Evolutionary conservation across 108 stramenopile genomes (phyloP), one percentile per base, ranked within the genome.

Genomic region (Phaeodactylum tricornutum): DNA sequence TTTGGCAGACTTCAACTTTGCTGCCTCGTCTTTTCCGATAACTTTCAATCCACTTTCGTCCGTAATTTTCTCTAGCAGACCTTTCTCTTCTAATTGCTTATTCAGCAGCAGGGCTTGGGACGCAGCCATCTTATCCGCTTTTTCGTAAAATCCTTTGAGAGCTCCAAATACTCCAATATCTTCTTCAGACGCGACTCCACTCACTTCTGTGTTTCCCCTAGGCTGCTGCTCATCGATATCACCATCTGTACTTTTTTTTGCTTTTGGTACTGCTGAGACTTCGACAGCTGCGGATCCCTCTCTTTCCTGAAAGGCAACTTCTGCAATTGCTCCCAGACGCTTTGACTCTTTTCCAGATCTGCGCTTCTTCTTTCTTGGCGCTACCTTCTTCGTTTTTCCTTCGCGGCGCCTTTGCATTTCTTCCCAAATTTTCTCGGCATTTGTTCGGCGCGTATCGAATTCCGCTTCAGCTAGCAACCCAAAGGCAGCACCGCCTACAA

Each of bases 11-110:
- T 53, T 28, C 35, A 74, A 40, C 38, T 75, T 65, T 26, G 48
- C 56, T 1, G 73, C 77, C 37, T 72, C 72, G 24, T 87, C 79
- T 27, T 63, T 70, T 39, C 82, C 81, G 26, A 91, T 69, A 3
- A 91, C 89, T 54, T 66, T 75, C 23, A 91, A 50, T 0, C 89
- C 89, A 20, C 71, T 70, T 58, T 86, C 89, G 55, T 91, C 89
- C 0, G 89, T 91, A 39, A 91, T 86, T 62, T 91, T 91, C 14
- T 86, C 89, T 11, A 91, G 26, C 17, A 91, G 37, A 43, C 89
- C 89, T 40, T 57, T 53, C 46, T 91, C 89, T 63, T 91, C 89
- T 23, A 91, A 41, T 53, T 91, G 69, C 61, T 91, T 91, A 51
- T 91, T 91, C 12, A 91, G 58, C 25, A 91, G 38, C 33, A 91